Evolutionary conservation across 257 asterid species (phyloP), one percentile per base, ranked within the genome.

Genomic region (Solanum sitiens): DNA sequence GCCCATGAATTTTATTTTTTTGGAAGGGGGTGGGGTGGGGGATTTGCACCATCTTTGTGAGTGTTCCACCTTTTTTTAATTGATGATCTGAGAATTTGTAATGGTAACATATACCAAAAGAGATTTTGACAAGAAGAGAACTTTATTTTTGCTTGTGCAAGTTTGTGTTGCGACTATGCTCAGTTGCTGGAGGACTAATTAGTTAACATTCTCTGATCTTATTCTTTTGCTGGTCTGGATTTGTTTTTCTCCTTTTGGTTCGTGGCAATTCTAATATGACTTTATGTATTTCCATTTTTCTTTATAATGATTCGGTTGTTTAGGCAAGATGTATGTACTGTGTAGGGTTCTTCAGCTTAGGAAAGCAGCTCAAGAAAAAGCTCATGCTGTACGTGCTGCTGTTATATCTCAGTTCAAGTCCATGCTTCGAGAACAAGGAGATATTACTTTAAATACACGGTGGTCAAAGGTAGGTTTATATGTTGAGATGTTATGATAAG

Each of bases 391-490:
- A 87, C 98, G 93, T 86, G 96, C 97, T 88, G 95, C 95, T 89
- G 90, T 92, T 72, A 82, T 91, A 83, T 94, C 95, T 87, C 87
- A 87, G 91, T 97, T 97, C 92, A 97, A 91, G 92, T 93, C 93
- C 75, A 92, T 97, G 98, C 98, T 97, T 71, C 91, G 89, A 89
- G 99, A 96, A 68, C 94, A 86, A 32, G 95, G 92, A 91, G 95
- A 92, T 86, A 88, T 97, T 87, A 92, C 94, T 85, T 91, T 92
- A 85, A 90, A 80, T 86, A 93, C 98, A 50, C 96, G 98, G 87
- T 97, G 99, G 99, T 97, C 99, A 79, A 97, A 94, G 98, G 99
- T 96, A 89, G 50, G 89, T 84, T 83, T 83, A 37, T 61, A 14
- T 73, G 50, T 73, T 82, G 67, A 80, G 68, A 30, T 80, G 40